Percentiles rank a stretch among this genome's conserved stretches.
Conservation (phyloP, 1,139 yeast species). For the Schwanniomyces etchellsii region DNA sequence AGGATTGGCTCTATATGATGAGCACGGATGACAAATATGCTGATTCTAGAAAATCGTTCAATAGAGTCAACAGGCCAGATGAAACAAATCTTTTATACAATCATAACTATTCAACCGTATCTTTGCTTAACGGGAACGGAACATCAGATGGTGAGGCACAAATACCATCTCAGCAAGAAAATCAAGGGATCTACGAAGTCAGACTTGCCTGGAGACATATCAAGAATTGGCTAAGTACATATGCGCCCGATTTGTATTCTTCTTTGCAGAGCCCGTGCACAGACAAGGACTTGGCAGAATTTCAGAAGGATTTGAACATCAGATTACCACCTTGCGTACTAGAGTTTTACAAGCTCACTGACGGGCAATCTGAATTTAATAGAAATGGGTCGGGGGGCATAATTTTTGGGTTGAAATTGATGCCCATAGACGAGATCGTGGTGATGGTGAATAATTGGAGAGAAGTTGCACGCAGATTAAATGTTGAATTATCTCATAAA, state of each 20-base stretch:
- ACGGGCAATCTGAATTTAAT: constrained; percentile 56
- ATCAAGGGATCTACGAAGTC: constrained; percentile 58
- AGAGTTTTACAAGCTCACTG: constrained; percentile 58
- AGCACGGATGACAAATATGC: constrained; percentile 67
- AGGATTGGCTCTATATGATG: constrained; percentile 59
- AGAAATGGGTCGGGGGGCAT: constrained; percentile 54
- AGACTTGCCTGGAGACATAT: constrained; percentile 68
- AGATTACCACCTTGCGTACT: constrained; percentile 55
- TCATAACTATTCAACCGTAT: constrained; percentile 21
- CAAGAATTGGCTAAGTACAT: constrained; percentile 51
- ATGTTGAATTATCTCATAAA: constrained; percentile 12
- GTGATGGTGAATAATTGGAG: constrained; percentile 66
- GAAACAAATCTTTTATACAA: constrained; percentile 29
- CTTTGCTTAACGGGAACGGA: constrained; percentile 8
- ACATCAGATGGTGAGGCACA: constrained; percentile 8
- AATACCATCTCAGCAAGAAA: constrained; percentile 4
- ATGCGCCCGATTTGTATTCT: constrained; percentile 51
- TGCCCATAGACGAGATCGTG: constrained; percentile 61
- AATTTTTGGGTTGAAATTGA: constrained; percentile 56
- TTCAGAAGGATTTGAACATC: constrained; percentile 58
- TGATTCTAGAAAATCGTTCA: constrained; percentile 49
- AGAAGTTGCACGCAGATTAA: constrained; percentile 48
- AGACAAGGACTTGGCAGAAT: constrained; percentile 52
- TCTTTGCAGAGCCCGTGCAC: constrained; percentile 63
- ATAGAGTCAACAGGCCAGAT: constrained; percentile 39